Evolutionary conservation across 2,329 filamentous ascomycete species (phyloP).

Genomic region (Chalaropsis ovoidea): DNA sequence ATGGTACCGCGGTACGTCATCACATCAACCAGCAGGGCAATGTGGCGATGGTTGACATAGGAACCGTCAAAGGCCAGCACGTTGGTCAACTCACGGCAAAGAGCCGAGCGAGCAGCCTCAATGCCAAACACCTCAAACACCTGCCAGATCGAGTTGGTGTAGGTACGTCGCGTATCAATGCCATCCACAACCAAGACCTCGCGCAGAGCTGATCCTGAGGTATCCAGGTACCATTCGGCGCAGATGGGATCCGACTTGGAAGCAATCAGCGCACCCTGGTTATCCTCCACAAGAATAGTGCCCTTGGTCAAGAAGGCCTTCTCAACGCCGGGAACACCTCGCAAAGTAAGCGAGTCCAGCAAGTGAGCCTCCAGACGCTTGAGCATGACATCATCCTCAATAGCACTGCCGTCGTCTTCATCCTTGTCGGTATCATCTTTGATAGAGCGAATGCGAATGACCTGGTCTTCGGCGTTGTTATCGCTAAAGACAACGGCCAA

Average conservation of each 20-base stretch:
- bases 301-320: constrained; percentile 88
- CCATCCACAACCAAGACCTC: constrained; percentile 78
- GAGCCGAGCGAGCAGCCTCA: constrained; percentile 76
- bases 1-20: constrained; percentile 94
- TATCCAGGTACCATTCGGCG: constrained; percentile 93
- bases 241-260: constrained; percentile 65
- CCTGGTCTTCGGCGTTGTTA: constrained; percentile 90
- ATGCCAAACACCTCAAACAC: constrained; percentile 93
- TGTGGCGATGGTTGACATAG: constrained; percentile 97
- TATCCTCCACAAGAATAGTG: constrained; percentile 53
- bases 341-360: constrained; percentile 79
- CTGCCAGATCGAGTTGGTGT: constrained; percentile 93
- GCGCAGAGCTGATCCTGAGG: constrained; percentile 76
- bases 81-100: constrained; percentile 79
- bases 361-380: constrained; percentile 88
- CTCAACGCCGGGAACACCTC: constrained; percentile 80
- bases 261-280: constrained; percentile 63
- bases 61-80: constrained; percentile 98
- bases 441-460: constrained; percentile 83
- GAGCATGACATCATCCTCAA: constrained; percentile 83
- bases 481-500: constrained; percentile 93
- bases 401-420: constrained; percentile 57
- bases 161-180: constrained; percentile 75
- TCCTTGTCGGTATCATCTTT: constrained; percentile 59
- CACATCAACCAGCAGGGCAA: constrained; percentile 88